Base-by-base conservation (phyloP, 257 asterid genomes). In the Penstemon newberryi region DNA sequence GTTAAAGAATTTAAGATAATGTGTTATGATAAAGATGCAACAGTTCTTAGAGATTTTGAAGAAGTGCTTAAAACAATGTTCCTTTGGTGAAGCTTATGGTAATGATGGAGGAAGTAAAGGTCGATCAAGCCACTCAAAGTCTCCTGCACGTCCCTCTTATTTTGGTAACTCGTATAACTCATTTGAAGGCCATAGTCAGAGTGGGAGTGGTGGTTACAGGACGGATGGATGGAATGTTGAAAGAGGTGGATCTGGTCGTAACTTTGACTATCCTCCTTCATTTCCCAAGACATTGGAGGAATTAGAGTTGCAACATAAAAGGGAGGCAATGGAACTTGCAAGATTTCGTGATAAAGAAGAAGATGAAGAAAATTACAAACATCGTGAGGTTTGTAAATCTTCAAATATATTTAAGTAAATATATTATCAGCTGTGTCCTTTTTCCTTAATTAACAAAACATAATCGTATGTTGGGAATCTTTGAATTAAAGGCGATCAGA, bases 61-160 rank as follows among this genome's bases (percentile, higher is more conserved):
- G 89, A 84, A 78, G 84, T 86, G 83, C 85, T 86, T 91, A 91
- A 91, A 87, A 81, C 77, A 76, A 80, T 89, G 87, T 90, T 94
- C 95, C 88, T 90, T 87, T 87, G 85, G 83, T 91, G 96, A 91
- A 94, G 99, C 99, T 91, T 88, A 87, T 86, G 92, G 81, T 84
- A 86, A 70, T 84, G 99, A 89, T 73, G 97, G 96, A 78, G 95
- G 33, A 25, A 25, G 85, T 73, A 87, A 95, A 84, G 84, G 89
- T 71, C 92, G 83, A 70, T 74, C 96, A 64, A 87, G 88, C 87
- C 89, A 63, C 75, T 88, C 96, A 74, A 91, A 85, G 86, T 94
- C 99, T 78, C 97, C 97, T 0, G 86, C 83, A 61, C 87, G 70
- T n/a, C 61, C 77, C 53, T 73, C 92, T 65, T 83, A 69, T 57